A percentile compares a stretch with the other conserved stretches of the same genome.
Evolutionary conservation across 1,139 yeast genomes (phyloP).

Genomic region (Williopsis jadinii): DNA sequence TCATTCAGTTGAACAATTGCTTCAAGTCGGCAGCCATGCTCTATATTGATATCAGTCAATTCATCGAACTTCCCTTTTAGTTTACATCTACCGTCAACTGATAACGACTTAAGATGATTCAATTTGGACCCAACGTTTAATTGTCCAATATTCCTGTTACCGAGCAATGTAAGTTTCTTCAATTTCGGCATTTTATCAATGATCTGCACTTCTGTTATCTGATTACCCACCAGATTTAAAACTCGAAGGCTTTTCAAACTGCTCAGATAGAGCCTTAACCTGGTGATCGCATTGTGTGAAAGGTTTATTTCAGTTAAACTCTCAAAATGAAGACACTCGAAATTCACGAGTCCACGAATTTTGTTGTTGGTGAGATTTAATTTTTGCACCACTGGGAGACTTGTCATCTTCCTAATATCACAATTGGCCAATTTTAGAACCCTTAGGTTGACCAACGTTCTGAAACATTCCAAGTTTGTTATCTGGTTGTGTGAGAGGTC

Average conservation of each 20-base stretch:
- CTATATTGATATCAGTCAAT: conserved; percentile 1
- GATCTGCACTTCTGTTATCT: neutral
- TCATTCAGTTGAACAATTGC: too few relatives aligned
- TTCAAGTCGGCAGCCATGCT: too few relatives aligned
- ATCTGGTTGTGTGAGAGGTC: conserved; percentile 17
- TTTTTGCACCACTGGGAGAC: conserved; percentile 12
- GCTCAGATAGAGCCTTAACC: conserved; percentile 1
- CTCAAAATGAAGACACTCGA: conserved; percentile 4
- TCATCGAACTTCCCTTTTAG: conserved; percentile 2
- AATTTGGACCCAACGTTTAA: conserved; percentile 1
- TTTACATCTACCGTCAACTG: conserved; percentile 1
- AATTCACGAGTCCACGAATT: conserved; percentile 10
- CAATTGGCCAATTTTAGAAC: conserved; percentile 14
- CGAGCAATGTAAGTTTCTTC: neutral
- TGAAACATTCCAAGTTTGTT: conserved; percentile 11
- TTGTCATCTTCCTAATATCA: conserved; percentile 7
- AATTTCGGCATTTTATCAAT: conserved; percentile 1
- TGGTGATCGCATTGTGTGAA: conserved; percentile 8
- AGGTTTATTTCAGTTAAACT: conserved; percentile 9
- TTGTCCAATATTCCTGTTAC: neutral
- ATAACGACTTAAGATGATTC: neutral
- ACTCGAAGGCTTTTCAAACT: too few relatives aligned
- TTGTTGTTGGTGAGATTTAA: conserved; percentile 16
- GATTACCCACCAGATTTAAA: neutral
- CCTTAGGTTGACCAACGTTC: conserved; percentile 11